Conservation (phyloP, 2,329 filamentous ascomycete genomes). For the Alternaria sp. region DNA sequence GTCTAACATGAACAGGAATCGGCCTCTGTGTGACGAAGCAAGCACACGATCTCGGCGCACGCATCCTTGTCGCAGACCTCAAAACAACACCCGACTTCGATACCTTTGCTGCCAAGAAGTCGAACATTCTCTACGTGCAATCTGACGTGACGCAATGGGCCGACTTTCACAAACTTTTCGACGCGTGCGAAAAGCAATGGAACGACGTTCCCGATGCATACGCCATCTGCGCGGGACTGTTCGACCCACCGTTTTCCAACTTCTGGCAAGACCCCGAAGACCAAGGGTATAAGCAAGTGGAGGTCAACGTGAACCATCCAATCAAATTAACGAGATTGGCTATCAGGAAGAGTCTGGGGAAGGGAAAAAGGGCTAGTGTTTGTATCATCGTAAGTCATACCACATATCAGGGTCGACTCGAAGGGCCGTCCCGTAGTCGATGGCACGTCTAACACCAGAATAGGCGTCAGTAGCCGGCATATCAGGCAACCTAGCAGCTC, state of each 20-base stretch:
- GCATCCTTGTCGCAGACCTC: slow-evolving; percentile 34
- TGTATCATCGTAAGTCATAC: slow-evolving; percentile 38
- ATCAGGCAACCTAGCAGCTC: slow-evolving; percentile 31
- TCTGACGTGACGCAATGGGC: slow-evolving; percentile 37
- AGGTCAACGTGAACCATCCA: slow-evolving; percentile 40
- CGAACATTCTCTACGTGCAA: slow-evolving; percentile 35
- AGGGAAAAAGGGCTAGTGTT: slow-evolving; percentile 36
- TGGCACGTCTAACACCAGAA: background rate
- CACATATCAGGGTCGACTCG: background rate
- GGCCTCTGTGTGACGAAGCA: slow-evolving; percentile 40
- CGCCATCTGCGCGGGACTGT: slow-evolving; percentile 40
- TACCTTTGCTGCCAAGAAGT: slow-evolving; percentile 21
- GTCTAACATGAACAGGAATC: slow-evolving; percentile 31
- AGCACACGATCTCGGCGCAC: slow-evolving; percentile 29
- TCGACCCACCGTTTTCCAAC: slow-evolving; percentile 38
- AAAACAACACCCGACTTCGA: slow-evolving; percentile 30
- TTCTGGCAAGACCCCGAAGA: slow-evolving; percentile 42
- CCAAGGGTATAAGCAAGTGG: slow-evolving; percentile 34
- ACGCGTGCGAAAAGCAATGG: slow-evolving; percentile 35
- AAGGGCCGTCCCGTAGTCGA: background rate
- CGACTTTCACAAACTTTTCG: slow-evolving; percentile 33
- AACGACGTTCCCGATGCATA: slow-evolving; percentile 42
- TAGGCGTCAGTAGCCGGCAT: slow-evolving; percentile 36
- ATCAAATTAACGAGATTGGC: slow-evolving; percentile 41
- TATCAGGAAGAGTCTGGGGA: slow-evolving; percentile 32